These are phyloP conservation scores for Pisolithus tinctorius DNA, from an alignment of 768 basidiomycete genomes.

Conservation along the genomic window DNA sequence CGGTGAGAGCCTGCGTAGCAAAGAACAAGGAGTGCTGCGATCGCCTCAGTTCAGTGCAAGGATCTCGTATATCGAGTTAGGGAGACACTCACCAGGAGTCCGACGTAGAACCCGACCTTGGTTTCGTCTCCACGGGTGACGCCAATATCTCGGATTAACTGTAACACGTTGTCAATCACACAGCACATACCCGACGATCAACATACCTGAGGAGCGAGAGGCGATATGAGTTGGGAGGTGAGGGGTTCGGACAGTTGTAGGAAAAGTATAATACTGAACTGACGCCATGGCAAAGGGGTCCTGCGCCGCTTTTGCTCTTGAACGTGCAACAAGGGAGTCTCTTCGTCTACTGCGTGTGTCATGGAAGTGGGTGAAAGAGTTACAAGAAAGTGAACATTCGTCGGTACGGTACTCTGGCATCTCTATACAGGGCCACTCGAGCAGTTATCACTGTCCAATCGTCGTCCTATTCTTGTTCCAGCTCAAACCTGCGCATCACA, in stretches of 20 bases:
- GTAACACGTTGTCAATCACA: neutral
- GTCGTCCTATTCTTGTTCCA: too few relatives aligned
- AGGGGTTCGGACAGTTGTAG: conserved; percentile 68
- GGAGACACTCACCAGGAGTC: conserved; percentile 25
- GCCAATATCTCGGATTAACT: conserved; percentile 7
- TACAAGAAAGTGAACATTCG: conserved; percentile 2
- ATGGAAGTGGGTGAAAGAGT: conserved; percentile 13
- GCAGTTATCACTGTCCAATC: too few relatives aligned
- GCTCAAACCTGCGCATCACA: too few relatives aligned
- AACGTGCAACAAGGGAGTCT: conserved; percentile 37
- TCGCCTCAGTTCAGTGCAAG: too few relatives aligned
- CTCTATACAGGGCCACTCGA: too few relatives aligned
- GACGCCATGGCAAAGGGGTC: neutral
- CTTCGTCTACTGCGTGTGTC: conserved; percentile 40
- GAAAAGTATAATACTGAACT: neutral
- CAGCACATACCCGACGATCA: neutral
- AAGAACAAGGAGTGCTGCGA: conserved; percentile 66
- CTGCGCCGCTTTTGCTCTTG: conserved; percentile 11
- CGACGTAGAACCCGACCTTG: conserved; percentile 36
- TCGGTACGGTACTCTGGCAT: too few relatives aligned
- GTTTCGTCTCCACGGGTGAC: conserved; percentile 35
- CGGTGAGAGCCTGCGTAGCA: conserved; percentile 58
- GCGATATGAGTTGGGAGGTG: conserved; percentile 69
- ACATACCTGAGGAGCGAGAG: conserved; percentile 68
- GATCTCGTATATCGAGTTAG: too few relatives aligned